Evolutionary conservation across 1,284 basidiomycete species (phyloP), one percentile per base, ranked within the genome.

Genomic region (Fomitopsis palustris): DNA sequence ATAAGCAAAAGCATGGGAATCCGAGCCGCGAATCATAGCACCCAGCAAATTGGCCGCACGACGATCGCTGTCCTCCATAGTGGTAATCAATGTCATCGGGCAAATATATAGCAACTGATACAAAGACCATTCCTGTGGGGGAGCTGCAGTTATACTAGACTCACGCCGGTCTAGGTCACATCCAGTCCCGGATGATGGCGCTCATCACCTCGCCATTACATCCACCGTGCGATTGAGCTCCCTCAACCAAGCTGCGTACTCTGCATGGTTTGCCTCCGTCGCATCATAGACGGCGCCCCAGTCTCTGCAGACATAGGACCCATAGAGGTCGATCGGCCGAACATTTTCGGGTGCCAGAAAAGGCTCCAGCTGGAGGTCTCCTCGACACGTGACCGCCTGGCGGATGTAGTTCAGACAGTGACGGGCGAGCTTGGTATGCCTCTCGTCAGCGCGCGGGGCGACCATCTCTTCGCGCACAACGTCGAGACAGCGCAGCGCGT

Each of bases 331-430:
- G 43, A 66, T 60, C 19, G 66, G 61, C 10, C 56, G 38, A 47
- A 60, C 62, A 51, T 68, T 62, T 21, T 58, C 59, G 55, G 64
- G 58, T 58, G 65, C 65, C 58, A 65, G 67, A 61, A 67, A 68
- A 42, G 61, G 64, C 61, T 59, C 66, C 55, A 62, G 64, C 55
- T 56, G 57, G 51, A 60, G 61, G 60, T 68, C 65, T 12, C 61
- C 63, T 33, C 62, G 66, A 54, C 69, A 65, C 59, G 67, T 52
- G 39, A 66, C 60, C 56, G 63, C 66, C 60, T 67, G 58, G 33
- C 63, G 57, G 54, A 68, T 56, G 56, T 68, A 68, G 56, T 65
- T 65, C 62, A 67, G 59, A 61, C 67, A 68, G 57, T 68, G 67
- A 27, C 59, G 58, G 31, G 61, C 58, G 23, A 62, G 64, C 52